Conservation (phyloP, 2,329 filamentous ascomycete genomes). For the Hypoxylon sp. region DNA sequence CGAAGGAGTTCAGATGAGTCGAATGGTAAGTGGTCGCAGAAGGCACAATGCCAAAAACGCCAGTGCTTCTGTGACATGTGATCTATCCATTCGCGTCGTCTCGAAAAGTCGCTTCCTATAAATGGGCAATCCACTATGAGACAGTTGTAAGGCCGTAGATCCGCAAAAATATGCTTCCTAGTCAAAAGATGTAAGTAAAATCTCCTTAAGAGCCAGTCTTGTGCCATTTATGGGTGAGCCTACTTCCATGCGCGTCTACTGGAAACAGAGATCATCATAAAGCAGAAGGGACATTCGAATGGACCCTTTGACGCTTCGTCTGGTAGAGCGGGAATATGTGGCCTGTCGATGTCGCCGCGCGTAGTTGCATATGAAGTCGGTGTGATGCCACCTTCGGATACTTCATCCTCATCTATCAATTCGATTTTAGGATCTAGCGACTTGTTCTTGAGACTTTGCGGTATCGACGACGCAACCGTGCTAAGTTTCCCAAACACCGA, state of each 20-base stretch:
- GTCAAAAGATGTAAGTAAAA: neutral
- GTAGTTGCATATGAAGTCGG: slow-evolving; percentile 6
- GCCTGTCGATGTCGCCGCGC: neutral
- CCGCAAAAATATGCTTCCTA: neutral
- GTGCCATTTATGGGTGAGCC: neutral
- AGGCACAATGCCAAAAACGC: slow-evolving; percentile 1
- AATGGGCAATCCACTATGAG: neutral
- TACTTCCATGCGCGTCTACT: slow-evolving; percentile 6
- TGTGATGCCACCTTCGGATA: neutral
- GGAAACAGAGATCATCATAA: neutral
- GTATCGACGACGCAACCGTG: slow-evolving; percentile 4
- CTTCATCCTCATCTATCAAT: neutral
- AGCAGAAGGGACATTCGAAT: slow-evolving; percentile 5
- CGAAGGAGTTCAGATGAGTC: neutral
- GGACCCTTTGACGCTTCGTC: neutral
- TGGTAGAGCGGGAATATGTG: neutral
- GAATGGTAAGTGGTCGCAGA: neutral
- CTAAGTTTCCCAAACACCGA: neutral
- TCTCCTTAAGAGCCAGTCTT: neutral
- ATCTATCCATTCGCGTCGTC: neutral
- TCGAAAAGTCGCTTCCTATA: neutral
- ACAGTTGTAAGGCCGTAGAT: slow-evolving; percentile 2
- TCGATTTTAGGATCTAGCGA: neutral
- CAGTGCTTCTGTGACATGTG: slow-evolving; percentile 1
- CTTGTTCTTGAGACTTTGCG: neutral